Conservation (phyloP, 2,329 filamentous ascomycete genomes). For the Tricladium varicosporioides region DNA sequence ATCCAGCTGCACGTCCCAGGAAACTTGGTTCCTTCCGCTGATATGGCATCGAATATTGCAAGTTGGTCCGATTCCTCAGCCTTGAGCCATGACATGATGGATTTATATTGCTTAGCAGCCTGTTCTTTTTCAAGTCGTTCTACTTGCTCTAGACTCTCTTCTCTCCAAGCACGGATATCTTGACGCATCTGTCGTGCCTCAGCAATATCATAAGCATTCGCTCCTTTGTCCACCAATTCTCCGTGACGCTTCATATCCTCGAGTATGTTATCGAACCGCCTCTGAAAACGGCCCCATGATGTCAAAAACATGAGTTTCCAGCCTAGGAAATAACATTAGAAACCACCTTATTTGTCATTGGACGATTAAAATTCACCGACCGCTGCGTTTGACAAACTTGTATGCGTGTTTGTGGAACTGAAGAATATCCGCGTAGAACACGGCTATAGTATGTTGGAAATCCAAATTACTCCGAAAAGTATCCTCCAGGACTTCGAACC, state of each 20-base stretch:
- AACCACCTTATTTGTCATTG: too few species aligned
- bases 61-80: too few species aligned
- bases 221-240: not conserved
- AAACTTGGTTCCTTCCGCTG: too few species aligned
- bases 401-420: constrained; percentile 48
- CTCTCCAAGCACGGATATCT: too few species aligned
- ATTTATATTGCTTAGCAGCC: too few species aligned
- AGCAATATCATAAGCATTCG: not conserved
- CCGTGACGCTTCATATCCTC: not conserved
- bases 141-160: too few species aligned
- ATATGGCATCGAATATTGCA: too few species aligned
- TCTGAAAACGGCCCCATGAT: not conserved
- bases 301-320: not conserved
- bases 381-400: constrained; percentile 39
- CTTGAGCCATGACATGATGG: too few species aligned
- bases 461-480: constrained; percentile 34
- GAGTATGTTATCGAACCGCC: not conserved
- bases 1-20: too few species aligned
- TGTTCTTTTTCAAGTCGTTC: too few species aligned
- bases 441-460: constrained; percentile 42
- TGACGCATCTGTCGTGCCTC: not conserved
- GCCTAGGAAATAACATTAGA: too few species aligned
- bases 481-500: constrained; percentile 38
- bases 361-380: constrained; percentile 9
- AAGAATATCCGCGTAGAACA: constrained; percentile 47